A percentile compares a stretch with the other conserved stretches of the same genome.
These are phyloP conservation scores for Exsudoporus frostii DNA, from an alignment of 768 basidiomycete genomes.

Conservation along the genomic window DNA sequence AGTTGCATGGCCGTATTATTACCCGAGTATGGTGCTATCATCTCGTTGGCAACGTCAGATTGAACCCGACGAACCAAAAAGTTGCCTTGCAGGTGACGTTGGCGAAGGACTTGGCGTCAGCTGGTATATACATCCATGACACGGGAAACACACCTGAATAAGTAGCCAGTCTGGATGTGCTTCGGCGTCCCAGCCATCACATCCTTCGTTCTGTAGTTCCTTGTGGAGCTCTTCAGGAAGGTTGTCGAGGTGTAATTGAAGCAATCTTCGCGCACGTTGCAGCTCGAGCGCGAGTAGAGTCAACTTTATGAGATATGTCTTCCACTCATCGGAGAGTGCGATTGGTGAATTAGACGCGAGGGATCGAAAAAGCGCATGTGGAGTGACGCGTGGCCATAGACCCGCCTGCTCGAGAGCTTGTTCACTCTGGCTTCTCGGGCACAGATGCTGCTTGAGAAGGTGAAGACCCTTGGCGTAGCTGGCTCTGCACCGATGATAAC, in stretches of 20 bases:
- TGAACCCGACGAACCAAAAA: constrained; percentile 42
- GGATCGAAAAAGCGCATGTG: constrained; percentile 21
- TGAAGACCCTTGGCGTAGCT: background rate
- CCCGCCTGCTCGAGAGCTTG: constrained; percentile 12
- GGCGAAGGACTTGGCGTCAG: too few species aligned
- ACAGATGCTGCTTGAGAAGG: constrained; percentile 1
- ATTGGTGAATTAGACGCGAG: constrained; percentile 23
- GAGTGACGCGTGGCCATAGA: constrained; percentile 38
- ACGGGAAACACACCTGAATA: constrained; percentile 34
- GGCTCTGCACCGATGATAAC: constrained; percentile 5
- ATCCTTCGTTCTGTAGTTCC: constrained; percentile 21
- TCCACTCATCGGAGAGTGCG: constrained; percentile 25
- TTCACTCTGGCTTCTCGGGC: constrained; percentile 15
- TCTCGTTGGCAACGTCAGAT: constrained; percentile 37
- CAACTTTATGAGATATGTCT: constrained; percentile 21
- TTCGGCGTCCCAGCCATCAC: constrained; percentile 15
- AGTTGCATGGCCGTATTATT: constrained; percentile 42
- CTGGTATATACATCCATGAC: too few species aligned
- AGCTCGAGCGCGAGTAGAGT: constrained; percentile 27
- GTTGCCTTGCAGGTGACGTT: constrained; percentile 39
- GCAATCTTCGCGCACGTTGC: too few species aligned
- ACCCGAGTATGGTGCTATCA: constrained; percentile 38
- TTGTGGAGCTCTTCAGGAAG: constrained; percentile 30
- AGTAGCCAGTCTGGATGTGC: constrained; percentile 40
- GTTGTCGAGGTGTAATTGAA: too few species aligned